Base-by-base conservation (phyloP, 371 early-diverging fungal genomes). In the Apophysomyces sp. region DNA sequence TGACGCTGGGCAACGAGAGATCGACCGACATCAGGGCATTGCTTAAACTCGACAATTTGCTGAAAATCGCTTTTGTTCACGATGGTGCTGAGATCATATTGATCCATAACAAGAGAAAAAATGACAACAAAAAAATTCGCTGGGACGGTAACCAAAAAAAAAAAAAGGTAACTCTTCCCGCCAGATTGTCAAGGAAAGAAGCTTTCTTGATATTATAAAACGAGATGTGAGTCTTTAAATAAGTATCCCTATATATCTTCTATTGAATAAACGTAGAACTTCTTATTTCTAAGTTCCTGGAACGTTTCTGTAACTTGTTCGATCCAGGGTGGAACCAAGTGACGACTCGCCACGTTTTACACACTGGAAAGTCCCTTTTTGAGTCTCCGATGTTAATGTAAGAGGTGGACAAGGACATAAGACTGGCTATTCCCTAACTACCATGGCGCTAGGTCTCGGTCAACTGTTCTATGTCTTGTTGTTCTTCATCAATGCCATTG, bases 401-500 rank as follows among this genome's bases (percentile, higher is more conserved):
- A n/a, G 7, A 21, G 4, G n/a, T 0, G 30, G 54, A 3, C n/a
- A 34, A 21, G 12, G 18, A 54, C 15, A 16, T 11, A 29, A 34
- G 28, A 21, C 21, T 21, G 11, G 18, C 18, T 16, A 32, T 55
- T 12, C 13, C n/a, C 21, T 21, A 32, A 55, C 26, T 58, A 68
- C 66, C 69, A 77, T 85, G 76, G 69, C 82, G 30, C 76, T 91
- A 63, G 86, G 86, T 37, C 76, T 93, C 44, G 92, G 92, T 34
- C 86, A 86, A 32, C 71, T 96, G 51, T 77, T 96, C 55, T 91
- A 93, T 66, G 87, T 90, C 15, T 63, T 82, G 52, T 78, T 96
- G 39, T 85, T 94, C 65, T 79, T 95, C 66, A 86, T 96, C 66
- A 98, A 98, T 76, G 92, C 94, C 37, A 82, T 98, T 30, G 97